Evolutionary conservation across 192 early-diverging fungal genomes (phyloP), one percentile per base, ranked within the genome.

Genomic region (Chytriomyces sp.): DNA sequence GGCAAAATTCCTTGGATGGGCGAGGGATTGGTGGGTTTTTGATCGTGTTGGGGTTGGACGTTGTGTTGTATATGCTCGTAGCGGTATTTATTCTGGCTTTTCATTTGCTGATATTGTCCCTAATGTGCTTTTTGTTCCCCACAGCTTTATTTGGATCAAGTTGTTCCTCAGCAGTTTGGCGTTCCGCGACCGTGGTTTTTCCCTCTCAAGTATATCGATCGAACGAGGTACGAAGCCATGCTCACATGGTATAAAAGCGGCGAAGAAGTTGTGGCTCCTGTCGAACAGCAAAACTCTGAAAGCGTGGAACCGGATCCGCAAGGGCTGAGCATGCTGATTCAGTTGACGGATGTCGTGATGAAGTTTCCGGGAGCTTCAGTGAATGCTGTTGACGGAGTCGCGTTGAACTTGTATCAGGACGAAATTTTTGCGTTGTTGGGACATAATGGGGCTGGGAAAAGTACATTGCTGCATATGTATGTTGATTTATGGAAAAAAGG

Each of bases 181-280:
- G 84, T 89, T 8, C 80, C 75, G 61, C 87, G 88, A 67, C 91
- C 91, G 3, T 92, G 89, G 91, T 82, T 90, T 68, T 93, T 91
- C 61, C 79, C 79, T 18, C 45, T 86, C 16, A 60, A 66, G 50
- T 75, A 65, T 26, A 26, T 75, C 18, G 18, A 66, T 47, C 20
- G 28, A 26, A 64, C 16, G 7, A 64, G 18, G 5, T 75, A 75
- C 23, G 47, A 75, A 24, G 18, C 16, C 11, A 43, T n/a, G 45
- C 24, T 75, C n/a, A 1, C 1, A 45, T 48, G 28, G 7, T 47
- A 16, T 20, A 23, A 7, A 49, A 48, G 45, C 8, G 18, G 18
- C 6, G 45, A 8, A 26, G 23, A 7, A 50, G 16, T 20, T 3
- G 7, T 28, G 8, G 20, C 63, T 24, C n/a, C 45, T 23, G 26